These are phyloP conservation scores for Trapa incisa DNA, from an alignment of 345 rosid species.

Conservation along the genomic window DNA sequence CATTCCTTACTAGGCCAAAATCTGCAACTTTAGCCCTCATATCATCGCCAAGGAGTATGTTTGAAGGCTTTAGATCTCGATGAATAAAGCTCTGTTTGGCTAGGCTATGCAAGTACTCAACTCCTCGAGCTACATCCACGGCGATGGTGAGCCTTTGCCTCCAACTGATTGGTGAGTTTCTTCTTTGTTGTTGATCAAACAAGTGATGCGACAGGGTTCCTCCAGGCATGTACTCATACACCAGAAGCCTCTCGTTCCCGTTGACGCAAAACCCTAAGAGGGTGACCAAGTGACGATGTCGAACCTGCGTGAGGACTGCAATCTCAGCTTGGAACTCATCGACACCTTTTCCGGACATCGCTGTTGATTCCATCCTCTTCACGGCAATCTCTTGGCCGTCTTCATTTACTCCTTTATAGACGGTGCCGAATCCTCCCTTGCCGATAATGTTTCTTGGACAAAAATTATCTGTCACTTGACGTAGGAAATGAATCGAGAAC, in stretches of 20 bases:
- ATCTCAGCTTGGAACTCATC: slow-evolving; percentile 84
- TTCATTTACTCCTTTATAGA: slow-evolving; percentile 64
- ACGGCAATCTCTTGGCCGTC: slow-evolving; percentile 77
- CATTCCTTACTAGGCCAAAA: slow-evolving; percentile 77
- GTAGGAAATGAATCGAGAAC: slow-evolving; percentile 55
- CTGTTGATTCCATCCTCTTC: slow-evolving; percentile 67
- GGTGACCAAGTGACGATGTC: slow-evolving; percentile 85
- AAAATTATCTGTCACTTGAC: slow-evolving; percentile 62
- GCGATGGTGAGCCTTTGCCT: slow-evolving; percentile 69
- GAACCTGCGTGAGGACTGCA: slow-evolving; percentile 65
- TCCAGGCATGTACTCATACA: slow-evolving; percentile 84
- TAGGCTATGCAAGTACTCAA: slow-evolving; percentile 78
- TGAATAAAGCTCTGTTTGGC: slow-evolving; percentile 91
- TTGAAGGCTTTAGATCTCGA: slow-evolving; percentile 79
- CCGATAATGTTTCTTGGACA: slow-evolving; percentile 52
- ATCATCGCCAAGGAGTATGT: slow-evolving; percentile 79
- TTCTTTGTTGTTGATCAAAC: slow-evolving; percentile 39
- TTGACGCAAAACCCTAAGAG: slow-evolving; percentile 70
- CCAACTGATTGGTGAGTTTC: slow-evolving; percentile 52
- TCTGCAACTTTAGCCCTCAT: slow-evolving; percentile 94
- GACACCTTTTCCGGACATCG: slow-evolving; percentile 52
- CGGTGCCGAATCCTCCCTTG: slow-evolving; percentile 91
- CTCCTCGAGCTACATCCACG: slow-evolving; percentile 83
- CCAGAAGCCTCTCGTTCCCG: slow-evolving; percentile 70
- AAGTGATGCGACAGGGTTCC: slow-evolving; percentile 68